Base-by-base conservation (phyloP, 2,329 filamentous ascomycete species). In the Rhexocercosporidium sp. region DNA sequence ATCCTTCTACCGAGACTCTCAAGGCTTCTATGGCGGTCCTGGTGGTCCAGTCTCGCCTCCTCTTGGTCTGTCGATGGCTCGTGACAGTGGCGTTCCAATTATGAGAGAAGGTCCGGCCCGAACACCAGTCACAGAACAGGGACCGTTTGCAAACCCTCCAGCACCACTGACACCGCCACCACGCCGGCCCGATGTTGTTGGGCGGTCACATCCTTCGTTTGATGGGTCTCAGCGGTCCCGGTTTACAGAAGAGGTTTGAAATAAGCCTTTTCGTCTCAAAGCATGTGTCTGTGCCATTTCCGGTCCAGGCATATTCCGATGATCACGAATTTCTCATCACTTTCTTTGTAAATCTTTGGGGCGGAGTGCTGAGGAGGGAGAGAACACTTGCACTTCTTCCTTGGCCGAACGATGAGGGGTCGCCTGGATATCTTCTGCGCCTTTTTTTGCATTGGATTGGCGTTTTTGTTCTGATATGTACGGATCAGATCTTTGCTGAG, bases 91-190 rank as follows among this genome's bases (percentile, higher is more conserved):
- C 11, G 79, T 88, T 3, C 83, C 85, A n/a, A 81, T 89, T 37
- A 84, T 89, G 75, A 83, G 88, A 69, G 84, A 86, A n/a, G 86
- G 89, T n/a, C 90, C 90, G 18, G 88, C 85, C 20, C 84, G 88
- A 63, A 88, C 86, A 3, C 86, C 89, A 0, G 80, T 90, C 18
- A 85, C 86, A 66, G 84, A 86, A 66, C 81, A 84, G 59, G 83
- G 81, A 27, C 84, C 85, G 0, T 86, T 86, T 51, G 49, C 68
- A 22, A 25, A 61, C 22, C 14, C 47, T 31, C 69, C 71, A 12
- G 62, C 66, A 9, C 69, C 72, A 31, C 56, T 70, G 22, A 62
- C 68, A 20, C 65, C 67, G 44, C 70, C 70, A 60, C 71, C 71
- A 20, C 70, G 62, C 22, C 69, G 70, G 44, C 75, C 74, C 22